Percentiles rank a stretch among this genome's conserved stretches.
Conservation (phyloP, 139 green algal species). For the Picochlorum sp. region DNA sequence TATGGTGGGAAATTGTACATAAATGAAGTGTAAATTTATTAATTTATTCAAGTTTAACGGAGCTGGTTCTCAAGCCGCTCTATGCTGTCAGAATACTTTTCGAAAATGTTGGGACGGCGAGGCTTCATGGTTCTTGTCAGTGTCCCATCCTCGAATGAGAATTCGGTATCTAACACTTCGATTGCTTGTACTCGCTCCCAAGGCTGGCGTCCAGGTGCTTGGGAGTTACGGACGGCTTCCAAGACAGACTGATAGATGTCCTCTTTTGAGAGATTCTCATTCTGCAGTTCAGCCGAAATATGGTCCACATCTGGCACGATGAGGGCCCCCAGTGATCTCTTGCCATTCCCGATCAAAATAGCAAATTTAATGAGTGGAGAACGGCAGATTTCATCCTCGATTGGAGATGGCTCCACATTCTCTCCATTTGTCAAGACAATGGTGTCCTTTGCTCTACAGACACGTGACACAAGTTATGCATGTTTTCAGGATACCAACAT, state of each 20-base stretch:
- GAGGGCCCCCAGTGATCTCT: constrained; percentile 48
- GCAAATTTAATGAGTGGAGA: constrained; percentile 59
- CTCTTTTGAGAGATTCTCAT: constrained; percentile 35
- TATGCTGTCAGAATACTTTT: constrained; percentile 30
- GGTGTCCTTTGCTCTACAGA: constrained; percentile 75
- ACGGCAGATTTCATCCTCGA: constrained; percentile 69
- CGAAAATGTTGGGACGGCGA: constrained; percentile 46
- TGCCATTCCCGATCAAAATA: constrained; percentile 67
- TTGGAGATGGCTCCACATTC: constrained; percentile 83
- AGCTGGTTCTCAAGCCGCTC: constrained; percentile 6
- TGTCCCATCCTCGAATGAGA: constrained; percentile 71
- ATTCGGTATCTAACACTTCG: constrained; percentile 41
- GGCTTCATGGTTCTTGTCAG: constrained; percentile 92
- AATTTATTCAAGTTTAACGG: background rate
- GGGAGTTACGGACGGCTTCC: constrained; percentile 21
- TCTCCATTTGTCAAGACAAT: constrained; percentile 83
- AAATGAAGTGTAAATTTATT: too few relatives aligned
- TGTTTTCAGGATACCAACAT: background rate
- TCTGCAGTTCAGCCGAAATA: constrained; percentile 28
- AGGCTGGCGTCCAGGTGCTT: background rate
- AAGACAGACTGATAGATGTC: background rate
- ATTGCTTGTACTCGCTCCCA: constrained; percentile 45
- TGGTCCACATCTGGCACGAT: constrained; percentile 47
- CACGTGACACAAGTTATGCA: background rate
- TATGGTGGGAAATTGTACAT: too few relatives aligned